Percentiles rank a stretch among this genome's conserved stretches.
Conservation (phyloP, 2,329 filamentous ascomycete genomes). For the Berkeleyomyces rouxiae region DNA sequence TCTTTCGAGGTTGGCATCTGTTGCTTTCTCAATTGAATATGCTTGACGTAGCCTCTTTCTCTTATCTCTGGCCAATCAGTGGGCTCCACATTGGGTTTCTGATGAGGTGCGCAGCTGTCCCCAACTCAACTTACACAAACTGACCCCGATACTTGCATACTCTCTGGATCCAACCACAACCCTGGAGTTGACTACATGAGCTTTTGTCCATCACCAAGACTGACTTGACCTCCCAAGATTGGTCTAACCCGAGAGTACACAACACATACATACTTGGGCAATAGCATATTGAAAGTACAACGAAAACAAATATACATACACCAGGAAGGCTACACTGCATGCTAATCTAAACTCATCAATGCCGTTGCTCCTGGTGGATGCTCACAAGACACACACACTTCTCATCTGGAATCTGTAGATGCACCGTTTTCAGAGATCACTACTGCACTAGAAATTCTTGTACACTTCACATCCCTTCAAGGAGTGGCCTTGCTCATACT, state of each 20-base stretch:
- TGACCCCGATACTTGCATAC: too few species aligned
- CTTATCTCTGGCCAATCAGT: conserved; percentile 3
- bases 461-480: conserved; percentile 19
- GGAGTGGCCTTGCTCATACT: conserved; percentile 66
- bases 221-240: too few species aligned
- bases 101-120: too few species aligned
- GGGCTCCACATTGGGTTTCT: not conserved
- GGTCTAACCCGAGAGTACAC: too few species aligned
- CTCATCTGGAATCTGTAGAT: not conserved
- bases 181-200: too few species aligned
- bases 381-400: not conserved
- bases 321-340: not conserved
- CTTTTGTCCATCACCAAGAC: too few species aligned
- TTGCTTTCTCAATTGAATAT: not conserved
- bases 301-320: too few species aligned
- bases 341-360: not conserved
- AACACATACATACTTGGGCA: too few species aligned
- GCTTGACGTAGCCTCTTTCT: not conserved
- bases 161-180: too few species aligned
- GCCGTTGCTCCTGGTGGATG: not conserved
- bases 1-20: not conserved
- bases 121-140: too few species aligned
- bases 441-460: not conserved
- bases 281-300: too few species aligned
- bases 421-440: not conserved